Base-by-base conservation (phyloP, 2,329 filamentous ascomycete genomes). In the Ophiostoma ulmi region DNA sequence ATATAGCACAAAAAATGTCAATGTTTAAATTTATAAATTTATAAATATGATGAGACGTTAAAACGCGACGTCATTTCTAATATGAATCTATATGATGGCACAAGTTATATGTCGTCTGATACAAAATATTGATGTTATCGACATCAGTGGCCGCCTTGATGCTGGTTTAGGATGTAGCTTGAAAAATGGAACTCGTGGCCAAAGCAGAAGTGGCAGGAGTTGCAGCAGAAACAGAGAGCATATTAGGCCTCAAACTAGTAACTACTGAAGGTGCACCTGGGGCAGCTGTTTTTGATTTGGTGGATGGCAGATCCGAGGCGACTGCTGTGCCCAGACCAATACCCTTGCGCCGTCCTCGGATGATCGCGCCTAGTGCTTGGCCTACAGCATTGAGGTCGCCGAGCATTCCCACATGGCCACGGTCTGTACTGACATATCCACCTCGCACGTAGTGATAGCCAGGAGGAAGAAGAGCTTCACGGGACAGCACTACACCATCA, bases 401-500 rank as follows among this genome's bases (percentile, higher is more conserved):
- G 41, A 97, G 79, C 76, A 98, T 83, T 0, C 91, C 93, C 48
- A 97, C 90, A 80, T 98, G 94, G 0, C 94, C 94, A 3, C 93
- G 84, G 74, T 97, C 92, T 70, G 90, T 93, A 75, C 88, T 90
- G 14, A 97, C 87, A 22, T 92, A 82, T 0, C 93, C 93, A 14
- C 89, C 90, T 65, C 85, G 87, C 1, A 90, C 92, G 48, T 91
- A 83, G 67, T 86, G 84, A 77, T 97, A 97, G 0, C 93, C 93
- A 2, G 86, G 81, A 0, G 94, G 94, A 63, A 96, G 80, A 91
- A 96, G 94, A 0, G 93, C 91, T 73, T 94, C 92, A 68, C 88
- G 88, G 0, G 94, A 92, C 7, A 97, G 84, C 70, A 94, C 93
- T 0, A 98, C 94, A 0, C 94, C 94, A 77, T 98, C 94, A 1